phyloP scores from a whole-genome alignment of 2,329 filamentous ascomycete genomes.

The Neonectria ditissima region DNA sequence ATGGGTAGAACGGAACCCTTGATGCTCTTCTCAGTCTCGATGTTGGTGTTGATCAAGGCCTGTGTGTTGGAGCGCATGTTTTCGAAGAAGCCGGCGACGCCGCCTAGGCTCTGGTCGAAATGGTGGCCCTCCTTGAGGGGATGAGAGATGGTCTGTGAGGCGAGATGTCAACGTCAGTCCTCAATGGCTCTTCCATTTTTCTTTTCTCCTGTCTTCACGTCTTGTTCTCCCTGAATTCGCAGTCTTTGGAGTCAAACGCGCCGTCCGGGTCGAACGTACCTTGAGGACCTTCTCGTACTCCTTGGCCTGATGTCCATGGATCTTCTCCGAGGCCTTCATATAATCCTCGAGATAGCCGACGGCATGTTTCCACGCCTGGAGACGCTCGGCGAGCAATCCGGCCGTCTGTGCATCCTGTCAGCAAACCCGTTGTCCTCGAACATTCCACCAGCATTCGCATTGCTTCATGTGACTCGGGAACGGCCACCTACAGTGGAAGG shows the following conservation, averaged over 20 bases:
- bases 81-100: constrained; percentile 90
- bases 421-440: constrained; percentile 3
- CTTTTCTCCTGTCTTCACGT: not conserved
- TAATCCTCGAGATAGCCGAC: constrained; percentile 94
- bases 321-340: constrained; percentile 84
- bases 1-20: constrained; percentile 88
- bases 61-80: constrained; percentile 94
- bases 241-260: not conserved
- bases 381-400: constrained; percentile 84
- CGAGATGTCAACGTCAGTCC: constrained; percentile 18
- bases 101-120: constrained; percentile 90
- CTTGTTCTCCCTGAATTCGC: not conserved
- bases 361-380: constrained; percentile 96
- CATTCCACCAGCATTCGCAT: constrained; percentile 2
- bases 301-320: constrained; percentile 86
- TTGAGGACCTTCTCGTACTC: constrained; percentile 97
- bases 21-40: constrained; percentile 91
- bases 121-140: constrained; percentile 92
- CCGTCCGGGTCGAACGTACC: constrained; percentile 52
- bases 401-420: constrained; percentile 66
- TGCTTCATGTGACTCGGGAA: not conserved
- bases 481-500: constrained; percentile 64
- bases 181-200: not conserved
- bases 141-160: constrained; percentile 77
- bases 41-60: constrained; percentile 87